Evolutionary conservation across 345 rosid species (phyloP), one percentile per base, ranked within the genome.

Genomic region (Moringa oleifera): DNA sequence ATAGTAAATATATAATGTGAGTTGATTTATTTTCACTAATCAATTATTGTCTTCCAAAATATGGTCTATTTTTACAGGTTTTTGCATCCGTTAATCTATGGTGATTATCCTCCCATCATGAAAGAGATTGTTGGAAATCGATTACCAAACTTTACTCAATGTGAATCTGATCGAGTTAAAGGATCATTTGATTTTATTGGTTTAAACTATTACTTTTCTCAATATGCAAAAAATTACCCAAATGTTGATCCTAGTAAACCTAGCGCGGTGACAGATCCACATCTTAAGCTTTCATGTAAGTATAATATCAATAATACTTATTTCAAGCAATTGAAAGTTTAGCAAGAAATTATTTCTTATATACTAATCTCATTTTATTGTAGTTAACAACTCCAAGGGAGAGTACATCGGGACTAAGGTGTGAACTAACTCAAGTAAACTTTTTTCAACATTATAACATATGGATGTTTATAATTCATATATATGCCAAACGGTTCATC

Each of bases 111-210:
- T 0, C 45, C 57, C 4, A 28, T 41, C 20, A 70, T 84, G 79
- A 66, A 41, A 19, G 25, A 70, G 24, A 47, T 75, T 1, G 69
- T 71, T 2, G 78, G 85, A 4, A 25, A 63, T 0, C 55, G 84
- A 50, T 64, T 79, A 15, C 89, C 86, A 2, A 73, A 68, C 55
- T 83, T 83, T 63, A 49, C 74, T 2, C 2, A 47, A 41, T 58
- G 66, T 49, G 68, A 84, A 47, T 74, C 79, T 0, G 6, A 53
- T 20, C 55, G 77, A 68, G 15, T 81, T 17, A 81, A 77, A 65
- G 80, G 83, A 7, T 84, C 89, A 7, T 61, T 71, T 23, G 86
- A 81, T 77, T 84, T 79, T 67, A 58, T 79, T 0, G 84, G 84
- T 31, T 25, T 84, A 28, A 84, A 81, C 61, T 84, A 81, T 64